These are phyloP conservation scores for Orbilia brochopaga DNA, from an alignment of 2,329 filamentous ascomycete species.

Conservation along the genomic window DNA sequence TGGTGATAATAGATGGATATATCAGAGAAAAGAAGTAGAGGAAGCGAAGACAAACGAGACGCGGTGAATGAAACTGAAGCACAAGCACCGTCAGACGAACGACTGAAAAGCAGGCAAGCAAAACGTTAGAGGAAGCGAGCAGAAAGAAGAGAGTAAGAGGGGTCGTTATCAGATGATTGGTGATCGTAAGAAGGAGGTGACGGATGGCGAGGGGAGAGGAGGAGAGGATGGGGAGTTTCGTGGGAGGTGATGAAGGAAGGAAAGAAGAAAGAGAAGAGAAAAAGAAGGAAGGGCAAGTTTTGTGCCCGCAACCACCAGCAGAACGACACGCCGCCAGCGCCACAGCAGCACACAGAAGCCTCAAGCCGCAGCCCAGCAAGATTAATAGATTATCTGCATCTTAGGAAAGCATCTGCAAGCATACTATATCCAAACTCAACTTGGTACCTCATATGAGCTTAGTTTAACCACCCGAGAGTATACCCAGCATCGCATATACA, in stretches of 20 bases:
- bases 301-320: slow-evolving; percentile 33
- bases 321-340: slow-evolving; percentile 16
- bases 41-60: neutral
- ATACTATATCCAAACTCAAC: too few relatives aligned
- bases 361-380: neutral
- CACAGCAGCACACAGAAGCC: neutral
- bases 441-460: too few relatives aligned
- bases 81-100: slow-evolving; percentile 7
- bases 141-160: slow-evolving; percentile 19
- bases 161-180: slow-evolving; percentile 29
- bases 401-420: too few relatives aligned
- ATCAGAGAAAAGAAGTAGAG: too few relatives aligned
- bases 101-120: slow-evolving; percentile 12
- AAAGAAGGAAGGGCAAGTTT: slow-evolving; percentile 18
- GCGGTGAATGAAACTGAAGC: slow-evolving; percentile 15
- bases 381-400: too few relatives aligned
- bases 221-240: slow-evolving; percentile 2
- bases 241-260: neutral
- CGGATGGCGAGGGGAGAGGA: slow-evolving; percentile 6
- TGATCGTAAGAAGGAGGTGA: slow-evolving; percentile 1
- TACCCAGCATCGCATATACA: too few relatives aligned
- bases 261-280: neutral
- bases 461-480: too few relatives aligned
- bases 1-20: slow-evolving; percentile 52
- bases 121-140: slow-evolving; percentile 9